Base-by-base conservation (phyloP, 2,329 filamentous ascomycete species). In the Fonsecaea pedrosoi region DNA sequence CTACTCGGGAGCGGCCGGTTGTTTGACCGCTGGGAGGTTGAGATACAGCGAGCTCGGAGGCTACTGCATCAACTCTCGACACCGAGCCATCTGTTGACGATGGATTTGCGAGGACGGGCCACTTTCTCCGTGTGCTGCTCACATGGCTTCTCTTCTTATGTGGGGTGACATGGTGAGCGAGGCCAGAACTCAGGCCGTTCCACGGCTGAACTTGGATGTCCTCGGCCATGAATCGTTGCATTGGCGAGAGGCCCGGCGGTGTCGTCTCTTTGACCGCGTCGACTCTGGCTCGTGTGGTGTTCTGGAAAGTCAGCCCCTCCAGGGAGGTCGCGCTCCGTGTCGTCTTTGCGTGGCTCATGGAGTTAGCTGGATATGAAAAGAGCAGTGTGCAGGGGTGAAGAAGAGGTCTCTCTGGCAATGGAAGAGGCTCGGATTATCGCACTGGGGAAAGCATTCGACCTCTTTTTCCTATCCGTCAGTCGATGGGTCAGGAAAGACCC, bases 151-250 rank as follows among this genome's bases (percentile, higher is more conserved):
- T 18, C 40, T 45, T 18, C 40, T 45, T 45, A 45, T 8, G 35
- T 18, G 56, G 13, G n/a, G 40, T 15, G 32, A 21, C 18, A 7
- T 4, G 13, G 13, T 7, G 30, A 30, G 13, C 12, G 38, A 7
- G 21, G 21, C 21, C 4, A 12, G n/a, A 15, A n/a, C 30, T 48
- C 21, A 60, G 30, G 57, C 3, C n/a, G 32, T 34, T 32, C 57
- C 56, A 59, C n/a, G 56, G 56, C 32, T 59, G 56, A 6, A 1
- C 25, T 7, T 40, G 21, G 21, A 2, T 1, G 13, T 50, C 57
- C 21, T 60, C 57, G 13, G 21, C 40, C 25, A 60, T 13, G 42
- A 60, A 50, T 3, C 57, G 40, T n/a, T 50, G 38, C 57, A 60
- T 21, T 30, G 55, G 35, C 15, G 37, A 58, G 21, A 32, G 6